A percentile compares a stretch with the other conserved stretches of the same genome.
phyloP scores from a whole-genome alignment of 169 alveolate genomes.

The Cardiosporidium cionae region DNA sequence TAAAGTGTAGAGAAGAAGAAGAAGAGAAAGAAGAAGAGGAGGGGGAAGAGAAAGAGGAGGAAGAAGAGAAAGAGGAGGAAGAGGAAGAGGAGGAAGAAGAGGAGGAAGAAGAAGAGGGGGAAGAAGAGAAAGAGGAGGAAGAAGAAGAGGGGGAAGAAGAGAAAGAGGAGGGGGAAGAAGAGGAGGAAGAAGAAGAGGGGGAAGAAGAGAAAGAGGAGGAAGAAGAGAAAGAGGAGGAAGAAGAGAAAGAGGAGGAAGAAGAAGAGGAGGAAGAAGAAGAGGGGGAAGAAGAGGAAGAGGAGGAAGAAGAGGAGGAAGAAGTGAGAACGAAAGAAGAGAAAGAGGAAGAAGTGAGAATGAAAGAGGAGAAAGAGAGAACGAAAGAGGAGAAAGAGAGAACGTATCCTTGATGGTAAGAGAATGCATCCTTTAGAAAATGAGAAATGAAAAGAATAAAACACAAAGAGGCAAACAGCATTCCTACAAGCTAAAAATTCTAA shows the following conservation, averaged over 20 bases:
- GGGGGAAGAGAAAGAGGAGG: neutral
- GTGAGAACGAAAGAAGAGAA: neutral
- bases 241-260: neutral
- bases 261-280: neutral
- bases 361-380: too few relatives aligned
- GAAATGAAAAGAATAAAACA: too few relatives aligned
- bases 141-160: neutral
- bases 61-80: neutral
- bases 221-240: neutral
- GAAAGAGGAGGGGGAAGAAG: neutral
- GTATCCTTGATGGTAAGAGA: too few relatives aligned
- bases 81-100: neutral
- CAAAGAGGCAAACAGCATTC: too few relatives aligned
- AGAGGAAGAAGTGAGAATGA: too few relatives aligned
- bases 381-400: too few relatives aligned
- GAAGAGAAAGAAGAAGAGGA: neutral
- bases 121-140: neutral
- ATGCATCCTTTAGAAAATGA: too few relatives aligned
- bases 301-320: neutral
- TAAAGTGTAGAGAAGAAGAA: neutral
- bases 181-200: too few relatives aligned
- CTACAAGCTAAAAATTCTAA: too few relatives aligned
- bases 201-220: neutral
- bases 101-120: neutral
- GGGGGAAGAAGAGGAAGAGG: neutral